Conservation (phyloP, 2,329 filamentous ascomycete genomes). For the Colletotrichum sansevieriae region DNA sequence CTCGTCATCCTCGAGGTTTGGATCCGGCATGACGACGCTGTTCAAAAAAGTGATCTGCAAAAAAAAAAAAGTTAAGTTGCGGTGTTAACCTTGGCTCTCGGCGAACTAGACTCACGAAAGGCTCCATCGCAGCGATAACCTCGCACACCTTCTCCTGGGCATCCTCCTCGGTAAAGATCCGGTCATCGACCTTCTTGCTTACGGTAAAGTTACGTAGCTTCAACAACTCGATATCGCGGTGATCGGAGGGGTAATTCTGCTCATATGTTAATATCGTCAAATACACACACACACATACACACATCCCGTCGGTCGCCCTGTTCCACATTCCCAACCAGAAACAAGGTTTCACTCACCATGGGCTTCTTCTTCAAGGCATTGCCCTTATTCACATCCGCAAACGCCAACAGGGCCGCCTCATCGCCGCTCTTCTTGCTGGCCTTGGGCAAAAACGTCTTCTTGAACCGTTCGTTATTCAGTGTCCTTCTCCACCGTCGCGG, state of each 20-base stretch:
- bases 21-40: constrained; percentile 79
- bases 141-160: constrained; percentile 75
- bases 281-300: neutral
- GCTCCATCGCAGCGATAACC: constrained; percentile 76
- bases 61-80: constrained; percentile 9
- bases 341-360: constrained; percentile 69
- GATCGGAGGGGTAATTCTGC: constrained; percentile 80
- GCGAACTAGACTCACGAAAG: constrained; percentile 76
- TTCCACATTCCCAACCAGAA: neutral
- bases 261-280: constrained; percentile 2
- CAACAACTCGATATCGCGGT: constrained; percentile 84
- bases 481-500: constrained; percentile 78
- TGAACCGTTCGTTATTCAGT: constrained; percentile 72
- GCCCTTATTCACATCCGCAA: constrained; percentile 76
- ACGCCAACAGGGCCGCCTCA: constrained; percentile 75
- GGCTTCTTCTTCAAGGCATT: constrained; percentile 88
- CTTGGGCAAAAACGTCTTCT: constrained; percentile 70
- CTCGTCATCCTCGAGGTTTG: constrained; percentile 57
- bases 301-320: too few species aligned
- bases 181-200: constrained; percentile 74
- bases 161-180: constrained; percentile 71
- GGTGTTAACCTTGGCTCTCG: constrained; percentile 4
- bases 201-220: constrained; percentile 85
- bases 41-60: constrained; percentile 78
- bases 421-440: constrained; percentile 62